Conservation (phyloP, 2,329 filamentous ascomycete species). For the Didymellaceae sp. region DNA sequence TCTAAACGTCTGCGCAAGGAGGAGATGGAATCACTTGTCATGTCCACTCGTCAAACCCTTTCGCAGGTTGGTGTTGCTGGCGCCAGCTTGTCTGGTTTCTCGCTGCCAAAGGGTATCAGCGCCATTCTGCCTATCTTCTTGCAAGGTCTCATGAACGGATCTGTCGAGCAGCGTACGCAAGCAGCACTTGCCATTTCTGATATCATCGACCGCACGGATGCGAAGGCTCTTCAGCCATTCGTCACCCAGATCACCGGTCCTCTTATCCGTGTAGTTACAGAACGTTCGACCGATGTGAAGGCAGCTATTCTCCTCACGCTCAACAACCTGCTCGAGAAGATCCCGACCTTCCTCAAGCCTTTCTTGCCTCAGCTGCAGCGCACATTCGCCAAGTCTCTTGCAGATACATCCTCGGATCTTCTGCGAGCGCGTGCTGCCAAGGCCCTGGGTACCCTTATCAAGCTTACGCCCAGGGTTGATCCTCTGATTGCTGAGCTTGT, state of each 20-base stretch:
- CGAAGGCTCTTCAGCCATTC: conserved; percentile 87
- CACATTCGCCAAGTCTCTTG: conserved; percentile 94
- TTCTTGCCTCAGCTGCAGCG: conserved; percentile 96
- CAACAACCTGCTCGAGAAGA: conserved; percentile 95
- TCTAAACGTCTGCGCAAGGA: conserved; percentile 93
- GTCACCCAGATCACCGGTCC: conserved; percentile 98
- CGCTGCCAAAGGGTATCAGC: conserved; percentile 93
- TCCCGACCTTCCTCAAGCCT: conserved; percentile 91
- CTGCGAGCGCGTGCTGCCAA: conserved; percentile 88
- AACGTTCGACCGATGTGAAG: conserved; percentile 95
- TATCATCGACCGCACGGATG: conserved; percentile 89
- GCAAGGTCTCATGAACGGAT: conserved; percentile 97
- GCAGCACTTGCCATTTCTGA: conserved; percentile 94
- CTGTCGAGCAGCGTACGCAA: conserved; percentile 87
- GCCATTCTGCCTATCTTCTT: conserved; percentile 95
- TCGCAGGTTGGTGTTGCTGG: conserved; percentile 89
- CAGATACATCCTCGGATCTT: conserved; percentile 89
- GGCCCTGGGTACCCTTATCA: conserved; percentile 93
- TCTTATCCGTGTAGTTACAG: conserved; percentile 95
- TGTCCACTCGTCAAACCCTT: conserved; percentile 83
- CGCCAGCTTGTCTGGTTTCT: conserved; percentile 83
- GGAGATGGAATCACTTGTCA: conserved; percentile 93
- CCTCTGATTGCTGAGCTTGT: conserved; percentile 92
- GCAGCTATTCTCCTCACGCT: conserved; percentile 91
- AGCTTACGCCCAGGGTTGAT: conserved; percentile 92